Percentiles rank a stretch among this genome's conserved stretches.
phyloP scores from a whole-genome alignment of 768 basidiomycete genomes.

The Saitozyma sp. region DNA sequence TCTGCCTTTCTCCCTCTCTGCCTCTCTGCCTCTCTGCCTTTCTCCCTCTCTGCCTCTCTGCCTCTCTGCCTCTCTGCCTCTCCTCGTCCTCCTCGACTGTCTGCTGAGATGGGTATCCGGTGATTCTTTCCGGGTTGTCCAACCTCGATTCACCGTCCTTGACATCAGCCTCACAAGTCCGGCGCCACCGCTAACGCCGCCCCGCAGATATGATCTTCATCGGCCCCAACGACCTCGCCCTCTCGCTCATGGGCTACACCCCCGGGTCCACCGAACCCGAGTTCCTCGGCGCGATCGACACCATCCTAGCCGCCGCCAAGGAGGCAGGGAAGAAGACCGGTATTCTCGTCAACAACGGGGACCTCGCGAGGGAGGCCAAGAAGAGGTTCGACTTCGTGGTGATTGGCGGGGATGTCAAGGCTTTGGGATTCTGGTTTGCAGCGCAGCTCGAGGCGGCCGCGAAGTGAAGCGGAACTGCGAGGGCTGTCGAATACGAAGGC shows the following conservation, averaged over 20 bases:
- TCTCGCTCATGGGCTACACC: conserved; percentile 19
- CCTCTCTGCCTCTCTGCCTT: too few species aligned
- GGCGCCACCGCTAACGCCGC: background rate
- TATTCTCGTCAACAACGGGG: conserved; percentile 20
- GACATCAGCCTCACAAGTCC: too few species aligned
- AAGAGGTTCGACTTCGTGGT: conserved; percentile 27
- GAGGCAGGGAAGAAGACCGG: conserved; percentile 17
- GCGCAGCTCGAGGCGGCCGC: background rate
- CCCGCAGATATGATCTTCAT: conserved; percentile 33
- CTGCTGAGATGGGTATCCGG: too few species aligned
- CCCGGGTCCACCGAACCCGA: conserved; percentile 21
- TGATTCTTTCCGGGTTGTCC: too few species aligned
- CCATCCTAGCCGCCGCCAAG: conserved; percentile 16
- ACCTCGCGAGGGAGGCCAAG: conserved; percentile 13
- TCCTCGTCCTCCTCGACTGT: too few species aligned
- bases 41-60: too few species aligned
- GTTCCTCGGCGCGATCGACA: conserved; percentile 28
- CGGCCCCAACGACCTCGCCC: conserved; percentile 41
- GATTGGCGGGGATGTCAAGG: conserved; percentile 33
- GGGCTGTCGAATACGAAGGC: too few species aligned
- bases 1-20: too few species aligned
- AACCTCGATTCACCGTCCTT: too few species aligned
- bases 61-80: too few species aligned
- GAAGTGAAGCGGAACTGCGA: too few species aligned
- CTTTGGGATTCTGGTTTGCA: conserved; percentile 28